Percentiles rank a stretch among this genome's conserved stretches.
Evolutionary conservation across 768 basidiomycete genomes (phyloP).

Genomic region (Sporobolomyces pararoseus): DNA sequence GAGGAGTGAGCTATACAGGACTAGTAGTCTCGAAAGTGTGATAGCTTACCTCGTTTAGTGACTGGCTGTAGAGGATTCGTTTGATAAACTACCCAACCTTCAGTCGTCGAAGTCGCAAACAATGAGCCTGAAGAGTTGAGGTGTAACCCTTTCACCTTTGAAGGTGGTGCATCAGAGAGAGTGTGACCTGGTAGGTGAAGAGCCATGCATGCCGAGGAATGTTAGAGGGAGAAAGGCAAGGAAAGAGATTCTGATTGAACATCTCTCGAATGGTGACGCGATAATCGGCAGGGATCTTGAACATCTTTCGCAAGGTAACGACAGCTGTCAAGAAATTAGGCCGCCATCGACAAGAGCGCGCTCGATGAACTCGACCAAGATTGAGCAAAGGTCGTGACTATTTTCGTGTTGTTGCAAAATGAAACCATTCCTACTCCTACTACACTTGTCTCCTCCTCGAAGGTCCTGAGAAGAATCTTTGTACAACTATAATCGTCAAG

Average conservation of each 20-base stretch:
- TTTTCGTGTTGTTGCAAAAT: not conserved
- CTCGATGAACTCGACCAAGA: too few relatives aligned
- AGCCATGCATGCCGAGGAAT: constrained; percentile 21
- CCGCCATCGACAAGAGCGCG: too few relatives aligned
- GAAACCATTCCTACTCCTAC: not conserved
- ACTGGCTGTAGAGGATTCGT: constrained; percentile 20
- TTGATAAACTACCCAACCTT: constrained; percentile 39
- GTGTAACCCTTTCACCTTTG: constrained; percentile 11
- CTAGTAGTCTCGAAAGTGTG: too few relatives aligned
- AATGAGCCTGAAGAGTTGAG: constrained; percentile 5
- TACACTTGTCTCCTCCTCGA: constrained; percentile 39
- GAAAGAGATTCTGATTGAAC: too few relatives aligned
- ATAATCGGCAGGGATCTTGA: too few relatives aligned
- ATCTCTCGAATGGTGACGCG: too few relatives aligned
- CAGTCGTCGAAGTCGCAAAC: constrained; percentile 33
- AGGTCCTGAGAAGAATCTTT: constrained; percentile 44
- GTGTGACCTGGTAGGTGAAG: constrained; percentile 33
- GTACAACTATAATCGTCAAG: constrained; percentile 35
- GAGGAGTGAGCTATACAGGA: too few relatives aligned
- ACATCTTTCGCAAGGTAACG: too few relatives aligned
- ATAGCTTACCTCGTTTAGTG: constrained; percentile 19
- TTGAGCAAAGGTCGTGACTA: too few relatives aligned
- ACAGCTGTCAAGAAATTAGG: too few relatives aligned
- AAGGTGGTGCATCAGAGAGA: constrained; percentile 19
- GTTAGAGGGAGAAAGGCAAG: too few relatives aligned